Evolutionary conservation across 2,329 filamentous ascomycete species (phyloP), one percentile per base, ranked within the genome.

Genomic region (Botrytis tulipae): DNA sequence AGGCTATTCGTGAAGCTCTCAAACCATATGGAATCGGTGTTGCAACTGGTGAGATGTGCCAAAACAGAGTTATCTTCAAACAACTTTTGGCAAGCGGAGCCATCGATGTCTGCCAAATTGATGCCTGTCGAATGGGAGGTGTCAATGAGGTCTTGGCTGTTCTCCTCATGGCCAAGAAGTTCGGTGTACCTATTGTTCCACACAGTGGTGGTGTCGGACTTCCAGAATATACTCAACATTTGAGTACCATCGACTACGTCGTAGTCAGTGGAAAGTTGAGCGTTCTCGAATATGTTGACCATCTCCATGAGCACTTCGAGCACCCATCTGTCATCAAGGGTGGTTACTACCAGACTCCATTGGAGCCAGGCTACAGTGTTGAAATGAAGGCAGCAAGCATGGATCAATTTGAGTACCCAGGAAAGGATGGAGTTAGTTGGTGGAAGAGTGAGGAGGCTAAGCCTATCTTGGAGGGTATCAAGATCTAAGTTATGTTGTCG

Each of bases 61-160:
- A 97, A 85, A 97, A 97, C 86, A 90, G 94, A 57, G 93, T 97
- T 77, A 89, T 97, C 79, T 97, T 97, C 89, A 97, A 97, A 87
- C 94, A 97, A 84, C 88, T 97, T 75, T 88, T 97, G 70, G 89
- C 91, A 81, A 86, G 89, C 3, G 92, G 92, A 69, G 93, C 94
- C 75, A 93, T 97, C 78, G 94, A 96, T 80, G 90, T 97, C 32
- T 94, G 93, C 82, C 94, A 97, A 83, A 92, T 96, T 78, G 94
- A 97, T 79, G 94, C 94, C 4, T 97, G 94, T 85, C 91, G 94
- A 40, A 88, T 97, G 78, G 94, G 94, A 60, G 94, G 94, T 75
- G 93, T 97, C 63, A 97, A 97, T 83, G 94, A 97, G 84, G 94
- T 95, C 40, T 87, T 97, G 37, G 94, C 94, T n/a, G 94, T 97